Evolutionary conservation across 257 asterid genomes (phyloP), one percentile per base, ranked within the genome.

Genomic region (Lycium barbarum): DNA sequence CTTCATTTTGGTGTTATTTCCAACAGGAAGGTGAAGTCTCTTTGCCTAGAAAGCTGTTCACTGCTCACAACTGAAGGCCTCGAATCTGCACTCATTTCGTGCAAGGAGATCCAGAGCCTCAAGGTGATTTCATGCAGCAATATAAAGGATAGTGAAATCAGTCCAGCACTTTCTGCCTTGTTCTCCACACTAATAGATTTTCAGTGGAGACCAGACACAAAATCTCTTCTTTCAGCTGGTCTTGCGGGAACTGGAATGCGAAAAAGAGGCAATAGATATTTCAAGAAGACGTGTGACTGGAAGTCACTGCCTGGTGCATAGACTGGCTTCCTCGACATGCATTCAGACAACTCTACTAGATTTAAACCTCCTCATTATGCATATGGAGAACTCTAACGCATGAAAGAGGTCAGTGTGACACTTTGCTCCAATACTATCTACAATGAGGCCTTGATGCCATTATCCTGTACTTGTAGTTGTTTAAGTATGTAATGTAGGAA

Each of bases 161-260:
- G 84, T 55, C 91, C 92, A 3, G 85, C 88, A 58, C 91, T 90
- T n/a, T 89, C 93, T 7, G 67, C 83, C 47, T 84, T 91, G 83
- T 91, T 93, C 85, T 87, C 94, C 13, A 79, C 83, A 45, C 93
- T 94, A 9, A 89, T 87, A 84, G 90, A 91, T 14, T 85, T 94
- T 90, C 92, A 89, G 84, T 94, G 98, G 98, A 91, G 91, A 57
- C 92, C 96, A 3, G 93, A 92, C 76, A 81, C 92, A 43, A 94
- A 86, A 84, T 81, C 91, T 35, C 85, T 88, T 33, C 87, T 94
- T 12, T 87, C 92, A 17, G 87, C 91, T 20, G 88, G 82, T 86
- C 93, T 93, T 63, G 85, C 73, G 2, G 97, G 98, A 55, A 86
- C 90, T 43, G 93, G 95, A 79, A 84, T 94, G 86, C 91, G 93